Percentiles rank a stretch among this genome's conserved stretches.
Conservation (phyloP, 2,329 filamentous ascomycete species). For the Daldinia eschscholtzii region DNA sequence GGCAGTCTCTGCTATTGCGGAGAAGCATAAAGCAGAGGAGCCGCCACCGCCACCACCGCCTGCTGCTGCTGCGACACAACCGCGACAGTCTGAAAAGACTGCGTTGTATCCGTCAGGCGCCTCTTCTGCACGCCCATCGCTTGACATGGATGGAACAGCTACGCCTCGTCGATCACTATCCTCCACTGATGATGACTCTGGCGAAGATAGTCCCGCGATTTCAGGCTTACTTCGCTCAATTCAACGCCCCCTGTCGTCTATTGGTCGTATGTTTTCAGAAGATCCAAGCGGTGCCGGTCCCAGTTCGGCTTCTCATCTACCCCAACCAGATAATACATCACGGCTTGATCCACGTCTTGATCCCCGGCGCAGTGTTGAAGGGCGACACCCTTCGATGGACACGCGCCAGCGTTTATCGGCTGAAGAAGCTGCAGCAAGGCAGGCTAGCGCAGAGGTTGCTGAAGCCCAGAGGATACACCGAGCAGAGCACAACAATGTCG, state of each 20-base stretch:
- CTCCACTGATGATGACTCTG: slow-evolving; percentile 63
- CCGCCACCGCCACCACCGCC: slow-evolving; percentile 47
- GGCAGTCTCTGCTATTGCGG: slow-evolving; percentile 94
- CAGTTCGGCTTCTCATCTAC: slow-evolving; percentile 56
- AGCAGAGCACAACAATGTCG: slow-evolving; percentile 89
- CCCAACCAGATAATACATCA: slow-evolving; percentile 54
- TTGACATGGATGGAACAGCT: slow-evolving; percentile 55
- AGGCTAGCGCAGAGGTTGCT: slow-evolving; percentile 89
- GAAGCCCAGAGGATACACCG: slow-evolving; percentile 86
- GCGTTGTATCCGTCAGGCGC: slow-evolving; percentile 56
- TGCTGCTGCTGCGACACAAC: slow-evolving; percentile 53
- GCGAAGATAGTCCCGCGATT: slow-evolving; percentile 84
- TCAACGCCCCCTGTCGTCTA: slow-evolving; percentile 88
- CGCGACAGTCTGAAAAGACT: slow-evolving; percentile 61
- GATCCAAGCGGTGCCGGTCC: slow-evolving; percentile 62
- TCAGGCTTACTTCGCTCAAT: slow-evolving; percentile 89
- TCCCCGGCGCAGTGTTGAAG: slow-evolving; percentile 53
- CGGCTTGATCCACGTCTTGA: slow-evolving; percentile 49
- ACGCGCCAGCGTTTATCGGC: slow-evolving; percentile 69
- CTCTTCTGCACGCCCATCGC: slow-evolving; percentile 61
- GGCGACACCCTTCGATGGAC: slow-evolving; percentile 53
- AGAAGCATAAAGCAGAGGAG: slow-evolving; percentile 77
- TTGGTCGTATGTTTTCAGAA: slow-evolving; percentile 93
- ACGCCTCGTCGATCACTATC: slow-evolving; percentile 68
- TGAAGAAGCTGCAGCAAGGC: slow-evolving; percentile 88